phyloP scores from a whole-genome alignment of 2,329 filamentous ascomycete species.

The Aspergillus japonicus region DNA sequence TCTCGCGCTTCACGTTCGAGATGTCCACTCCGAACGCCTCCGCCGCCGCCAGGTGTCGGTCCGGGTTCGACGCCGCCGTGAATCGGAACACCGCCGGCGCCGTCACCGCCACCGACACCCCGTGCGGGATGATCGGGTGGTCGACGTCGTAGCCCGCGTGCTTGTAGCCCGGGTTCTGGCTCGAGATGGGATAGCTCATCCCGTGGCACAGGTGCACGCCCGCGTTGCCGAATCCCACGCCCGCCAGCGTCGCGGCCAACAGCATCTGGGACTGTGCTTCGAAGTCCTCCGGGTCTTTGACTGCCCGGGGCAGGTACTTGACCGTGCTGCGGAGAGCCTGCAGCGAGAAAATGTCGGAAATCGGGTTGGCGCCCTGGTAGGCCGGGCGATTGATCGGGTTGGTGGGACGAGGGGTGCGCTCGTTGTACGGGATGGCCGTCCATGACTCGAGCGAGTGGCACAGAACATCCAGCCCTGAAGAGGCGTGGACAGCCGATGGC shows the following conservation, averaged over 20 bases:
- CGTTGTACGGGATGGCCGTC: constrained; percentile 93
- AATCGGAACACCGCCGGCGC: constrained; percentile 93
- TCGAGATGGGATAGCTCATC: constrained; percentile 97
- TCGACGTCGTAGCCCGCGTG: constrained; percentile 82
- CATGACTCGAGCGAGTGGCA: constrained; percentile 95
- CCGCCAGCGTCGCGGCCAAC: constrained; percentile 86
- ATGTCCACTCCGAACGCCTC: constrained; percentile 90
- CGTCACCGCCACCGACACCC: constrained; percentile 90
- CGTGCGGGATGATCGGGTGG: constrained; percentile 84
- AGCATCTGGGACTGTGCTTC: constrained; percentile 97
- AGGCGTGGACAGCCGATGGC: constrained; percentile 89
- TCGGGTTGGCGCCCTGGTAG: constrained; percentile 96
- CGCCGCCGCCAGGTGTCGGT: constrained; percentile 84
- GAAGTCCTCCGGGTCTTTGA: constrained; percentile 81
- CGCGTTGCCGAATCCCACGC: constrained; percentile 95
- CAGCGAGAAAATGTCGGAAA: constrained; percentile 94
- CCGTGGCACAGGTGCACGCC: constrained; percentile 88
- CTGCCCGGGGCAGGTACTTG: constrained; percentile 86
- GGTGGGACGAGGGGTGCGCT: constrained; percentile 76
- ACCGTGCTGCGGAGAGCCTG: constrained; percentile 79
- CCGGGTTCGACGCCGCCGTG: constrained; percentile 86
- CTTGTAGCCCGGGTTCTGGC: constrained; percentile 87
- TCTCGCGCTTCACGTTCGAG: constrained; percentile 81
- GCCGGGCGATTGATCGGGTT: constrained; percentile 91
- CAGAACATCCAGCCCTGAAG: constrained; percentile 88